These are phyloP conservation scores for Candida palmyrensis DNA, from an alignment of 805 yeast genomes.

Conservation along the genomic window DNA sequence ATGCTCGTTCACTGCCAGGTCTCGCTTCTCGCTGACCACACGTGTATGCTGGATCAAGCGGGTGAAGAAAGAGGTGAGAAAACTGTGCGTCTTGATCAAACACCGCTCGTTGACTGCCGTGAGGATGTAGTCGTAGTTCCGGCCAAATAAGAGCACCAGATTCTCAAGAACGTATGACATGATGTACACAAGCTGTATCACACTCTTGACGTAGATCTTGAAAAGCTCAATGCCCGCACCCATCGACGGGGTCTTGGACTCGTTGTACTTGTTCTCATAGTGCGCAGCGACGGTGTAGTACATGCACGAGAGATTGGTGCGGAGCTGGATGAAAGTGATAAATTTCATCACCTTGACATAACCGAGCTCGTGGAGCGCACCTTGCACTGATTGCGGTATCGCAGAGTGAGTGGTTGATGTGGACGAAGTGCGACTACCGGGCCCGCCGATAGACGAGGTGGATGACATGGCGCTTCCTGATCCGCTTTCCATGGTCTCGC, in stretches of 20 bases:
- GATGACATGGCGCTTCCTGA: too few relatives aligned
- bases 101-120: slow-evolving; percentile 33
- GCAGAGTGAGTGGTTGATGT: slow-evolving; percentile 1
- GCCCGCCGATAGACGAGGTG: not conserved
- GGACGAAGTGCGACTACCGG: not conserved
- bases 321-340: slow-evolving; percentile 28
- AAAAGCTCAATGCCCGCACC: slow-evolving; percentile 37
- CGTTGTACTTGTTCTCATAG: slow-evolving; percentile 29
- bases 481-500: too few relatives aligned
- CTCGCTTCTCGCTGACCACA: slow-evolving; percentile 17
- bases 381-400: not conserved
- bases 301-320: slow-evolving; percentile 36
- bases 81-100: slow-evolving; percentile 37
- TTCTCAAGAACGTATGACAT: slow-evolving; percentile 40
- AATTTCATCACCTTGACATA: slow-evolving; percentile 31
- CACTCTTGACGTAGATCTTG: slow-evolving; percentile 36
- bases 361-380: slow-evolving; percentile 17
- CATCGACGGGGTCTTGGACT: slow-evolving; percentile 24
- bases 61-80: slow-evolving; percentile 33
- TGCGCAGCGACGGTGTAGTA: slow-evolving; percentile 38
- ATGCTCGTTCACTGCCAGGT: slow-evolving; percentile 9
- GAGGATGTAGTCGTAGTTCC: slow-evolving; percentile 31
- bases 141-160: slow-evolving; percentile 37
- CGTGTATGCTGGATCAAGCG: slow-evolving; percentile 35
- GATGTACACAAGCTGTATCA: slow-evolving; percentile 37